These are phyloP conservation scores for Akanthomyces muscarius DNA, from an alignment of 2,329 filamentous ascomycete genomes.

Conservation along the genomic window DNA sequence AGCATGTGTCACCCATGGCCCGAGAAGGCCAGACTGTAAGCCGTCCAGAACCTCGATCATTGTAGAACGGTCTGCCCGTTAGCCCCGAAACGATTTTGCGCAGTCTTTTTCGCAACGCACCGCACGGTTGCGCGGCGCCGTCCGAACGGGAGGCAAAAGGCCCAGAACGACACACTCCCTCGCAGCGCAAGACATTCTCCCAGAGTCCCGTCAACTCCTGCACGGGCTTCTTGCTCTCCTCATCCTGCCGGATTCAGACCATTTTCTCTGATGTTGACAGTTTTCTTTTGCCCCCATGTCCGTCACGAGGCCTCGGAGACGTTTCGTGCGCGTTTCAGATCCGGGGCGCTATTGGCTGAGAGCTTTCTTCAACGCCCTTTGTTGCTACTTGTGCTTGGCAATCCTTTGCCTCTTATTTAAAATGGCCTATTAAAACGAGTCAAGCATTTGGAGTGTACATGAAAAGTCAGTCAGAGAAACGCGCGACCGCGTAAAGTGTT, in stretches of 20 bases:
- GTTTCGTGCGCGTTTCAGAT: background rate
- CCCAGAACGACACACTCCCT: background rate
- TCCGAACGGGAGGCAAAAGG: background rate
- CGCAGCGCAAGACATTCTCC: background rate
- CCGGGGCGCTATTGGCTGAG: background rate
- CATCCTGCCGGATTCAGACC: too few species aligned
- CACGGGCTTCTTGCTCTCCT: background rate
- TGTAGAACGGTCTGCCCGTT: too few species aligned
- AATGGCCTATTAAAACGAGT: too few species aligned
- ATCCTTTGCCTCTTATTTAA: too few species aligned
- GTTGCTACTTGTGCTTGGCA: too few species aligned
- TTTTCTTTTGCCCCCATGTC: background rate
- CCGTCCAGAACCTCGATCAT: too few species aligned
- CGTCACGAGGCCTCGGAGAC: background rate
- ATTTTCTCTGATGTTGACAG: background rate
- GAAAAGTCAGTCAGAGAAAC: too few species aligned
- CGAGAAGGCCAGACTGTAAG: too few species aligned
- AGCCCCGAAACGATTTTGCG: too few species aligned
- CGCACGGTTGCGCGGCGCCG: background rate
- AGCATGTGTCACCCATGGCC: too few species aligned
- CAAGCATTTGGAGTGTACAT: too few species aligned
- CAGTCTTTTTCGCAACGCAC: background rate
- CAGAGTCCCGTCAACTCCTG: background rate
- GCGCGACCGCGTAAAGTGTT: background rate
- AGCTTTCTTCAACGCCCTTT: background rate